Evolutionary conservation across 306 rosid genomes (phyloP).

Genomic region (Psophocarpus tetragonolobus): DNA sequence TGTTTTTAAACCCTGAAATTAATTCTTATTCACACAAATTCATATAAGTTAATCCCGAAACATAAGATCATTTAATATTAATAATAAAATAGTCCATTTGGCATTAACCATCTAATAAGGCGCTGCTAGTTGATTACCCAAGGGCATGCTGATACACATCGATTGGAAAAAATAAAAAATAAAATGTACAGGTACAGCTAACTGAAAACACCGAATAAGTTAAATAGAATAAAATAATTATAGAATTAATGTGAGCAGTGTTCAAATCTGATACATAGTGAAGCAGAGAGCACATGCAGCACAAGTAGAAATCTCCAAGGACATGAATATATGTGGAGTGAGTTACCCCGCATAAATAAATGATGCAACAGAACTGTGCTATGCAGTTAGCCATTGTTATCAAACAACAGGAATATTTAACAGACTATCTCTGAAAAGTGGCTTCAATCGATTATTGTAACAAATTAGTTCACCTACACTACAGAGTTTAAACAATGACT

Average conservation of each 20-base stretch:
- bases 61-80: no score
- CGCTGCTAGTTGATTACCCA: not conserved
- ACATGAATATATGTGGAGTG: not conserved
- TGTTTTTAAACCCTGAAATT: no score
- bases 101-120: no score
- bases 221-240: not conserved
- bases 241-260: not conserved
- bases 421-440: conserved; percentile 8
- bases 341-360: conserved; percentile 4
- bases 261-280: conserved; percentile 18
- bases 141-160: not conserved
- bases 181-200: not conserved
- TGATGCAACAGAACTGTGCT: conserved; percentile 23
- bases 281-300: not conserved
- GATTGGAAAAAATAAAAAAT: not conserved
- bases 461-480: not conserved
- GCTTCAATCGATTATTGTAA: conserved; percentile 1
- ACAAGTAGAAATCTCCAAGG: not conserved
- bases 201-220: not conserved
- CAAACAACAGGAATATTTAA: not conserved
- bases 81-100: no score
- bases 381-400: conserved; percentile 9
- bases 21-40: no score
- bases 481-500: conserved; percentile 15
- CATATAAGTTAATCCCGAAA: no score